Evolutionary conservation across 805 yeast species (phyloP).

Genomic region (Metschnikowia kunwiensis): DNA sequence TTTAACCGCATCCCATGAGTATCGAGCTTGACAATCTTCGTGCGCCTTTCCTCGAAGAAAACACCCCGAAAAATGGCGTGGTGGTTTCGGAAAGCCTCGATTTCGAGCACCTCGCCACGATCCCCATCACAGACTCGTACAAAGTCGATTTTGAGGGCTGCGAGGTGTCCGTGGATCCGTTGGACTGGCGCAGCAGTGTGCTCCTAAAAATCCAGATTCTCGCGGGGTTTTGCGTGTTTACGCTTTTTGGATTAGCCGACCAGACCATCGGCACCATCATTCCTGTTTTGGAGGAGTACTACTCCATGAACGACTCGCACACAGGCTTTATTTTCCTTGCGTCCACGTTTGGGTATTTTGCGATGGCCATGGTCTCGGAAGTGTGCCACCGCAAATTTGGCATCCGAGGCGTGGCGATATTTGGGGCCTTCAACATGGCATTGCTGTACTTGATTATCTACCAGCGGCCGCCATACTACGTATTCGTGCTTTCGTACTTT

Average conservation of each 20-base stretch:
- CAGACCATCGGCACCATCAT: conserved; percentile 60
- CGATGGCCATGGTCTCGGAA: conserved; percentile 50
- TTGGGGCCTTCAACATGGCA: conserved; percentile 35
- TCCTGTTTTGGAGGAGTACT: conserved; percentile 48
- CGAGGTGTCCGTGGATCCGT: conserved; percentile 31
- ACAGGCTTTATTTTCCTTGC: conserved; percentile 51
- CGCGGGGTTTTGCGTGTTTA: conserved; percentile 37
- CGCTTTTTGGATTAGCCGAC: conserved; percentile 54
- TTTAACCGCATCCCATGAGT: too few relatives aligned
- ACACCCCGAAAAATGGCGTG: background rate
- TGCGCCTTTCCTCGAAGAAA: conserved; percentile 1
- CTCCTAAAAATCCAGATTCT: conserved; percentile 44
- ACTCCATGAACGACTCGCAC: conserved; percentile 45
- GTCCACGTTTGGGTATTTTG: conserved; percentile 53
- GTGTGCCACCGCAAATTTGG: conserved; percentile 44
- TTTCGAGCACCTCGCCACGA: conserved; percentile 9
- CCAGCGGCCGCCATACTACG: conserved; percentile 38
- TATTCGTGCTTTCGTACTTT: conserved; percentile 39
- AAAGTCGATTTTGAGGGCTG: conserved; percentile 28
- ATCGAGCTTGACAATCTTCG: conserved; percentile 6
- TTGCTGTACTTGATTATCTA: conserved; percentile 39
- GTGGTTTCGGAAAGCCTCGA: conserved; percentile 2
- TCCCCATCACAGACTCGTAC: conserved; percentile 12
- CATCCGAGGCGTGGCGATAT: conserved; percentile 40
- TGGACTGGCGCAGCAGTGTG: conserved; percentile 36